A percentile compares a stretch with the other conserved stretches of the same genome.
Evolutionary conservation across 805 yeast species (phyloP).

Genomic region (Metschnikowia koreensis): DNA sequence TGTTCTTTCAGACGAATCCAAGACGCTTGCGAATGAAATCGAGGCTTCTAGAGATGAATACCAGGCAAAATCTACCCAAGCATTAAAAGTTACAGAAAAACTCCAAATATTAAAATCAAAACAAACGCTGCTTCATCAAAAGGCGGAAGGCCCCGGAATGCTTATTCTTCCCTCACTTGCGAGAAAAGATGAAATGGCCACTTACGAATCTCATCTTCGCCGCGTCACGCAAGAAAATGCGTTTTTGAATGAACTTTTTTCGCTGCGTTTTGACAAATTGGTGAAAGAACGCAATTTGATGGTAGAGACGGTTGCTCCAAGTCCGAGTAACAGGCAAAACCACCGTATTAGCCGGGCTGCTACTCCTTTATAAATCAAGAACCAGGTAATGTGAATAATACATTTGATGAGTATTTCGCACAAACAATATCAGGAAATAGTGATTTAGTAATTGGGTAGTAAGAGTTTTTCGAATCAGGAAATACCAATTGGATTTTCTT

Average conservation of each 20-base stretch:
- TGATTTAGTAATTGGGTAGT: too few relatives aligned
- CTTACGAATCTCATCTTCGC: conserved; percentile 26
- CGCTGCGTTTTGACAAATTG: conserved; percentile 34
- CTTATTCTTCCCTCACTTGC: conserved; percentile 33
- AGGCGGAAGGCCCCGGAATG: conserved; percentile 36
- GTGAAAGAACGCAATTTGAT: conserved; percentile 33
- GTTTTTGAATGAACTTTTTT: conserved; percentile 27
- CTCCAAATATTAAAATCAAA: conserved; percentile 21
- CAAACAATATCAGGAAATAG: too few relatives aligned
- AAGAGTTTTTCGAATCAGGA: too few relatives aligned
- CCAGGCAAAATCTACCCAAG: conserved; percentile 34
- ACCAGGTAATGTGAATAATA: not conserved
- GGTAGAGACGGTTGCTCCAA: conserved; percentile 26
- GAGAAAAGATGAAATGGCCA: conserved; percentile 31
- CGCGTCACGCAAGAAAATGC: conserved; percentile 28
- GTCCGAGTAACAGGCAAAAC: conserved; percentile 29
- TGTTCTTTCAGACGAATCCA: conserved; percentile 25
- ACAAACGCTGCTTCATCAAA: conserved; percentile 19
- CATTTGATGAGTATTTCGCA: too few relatives aligned
- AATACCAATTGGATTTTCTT: too few relatives aligned
- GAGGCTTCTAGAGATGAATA: conserved; percentile 30
- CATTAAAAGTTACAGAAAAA: conserved; percentile 27
- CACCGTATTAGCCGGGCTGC: conserved; percentile 40
- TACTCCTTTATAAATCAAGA: conserved; percentile 29
- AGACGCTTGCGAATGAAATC: conserved; percentile 27